Evolutionary conservation across 2,329 filamentous ascomycete species (phyloP).

Genomic region (Fusarium chaquense): DNA sequence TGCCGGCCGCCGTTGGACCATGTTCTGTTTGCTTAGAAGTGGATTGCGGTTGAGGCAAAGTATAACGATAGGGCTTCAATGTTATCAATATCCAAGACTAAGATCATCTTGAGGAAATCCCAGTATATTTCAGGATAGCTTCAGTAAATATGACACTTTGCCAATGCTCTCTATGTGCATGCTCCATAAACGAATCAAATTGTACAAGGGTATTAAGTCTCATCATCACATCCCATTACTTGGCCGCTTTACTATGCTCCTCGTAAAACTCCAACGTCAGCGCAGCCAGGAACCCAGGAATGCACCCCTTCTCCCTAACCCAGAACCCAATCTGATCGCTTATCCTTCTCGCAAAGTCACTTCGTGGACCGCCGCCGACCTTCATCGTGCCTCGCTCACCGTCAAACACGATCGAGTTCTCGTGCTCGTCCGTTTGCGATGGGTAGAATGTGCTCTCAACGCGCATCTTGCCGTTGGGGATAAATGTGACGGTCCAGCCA

Average conservation of each 20-base stretch:
- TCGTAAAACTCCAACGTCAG: slow-evolving; percentile 95
- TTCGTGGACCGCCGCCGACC: slow-evolving; percentile 89
- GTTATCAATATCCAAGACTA: neutral
- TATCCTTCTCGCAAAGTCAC: slow-evolving; percentile 87
- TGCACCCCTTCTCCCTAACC: slow-evolving; percentile 93
- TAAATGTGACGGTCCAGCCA: slow-evolving; percentile 94
- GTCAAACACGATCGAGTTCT: slow-evolving; percentile 85
- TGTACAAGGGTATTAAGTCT: slow-evolving; percentile 43
- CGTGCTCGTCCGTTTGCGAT: slow-evolving; percentile 74
- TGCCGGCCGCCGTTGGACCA: neutral
- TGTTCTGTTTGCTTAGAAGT: neutral
- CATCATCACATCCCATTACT: slow-evolving; percentile 41
- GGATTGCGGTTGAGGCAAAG: neutral
- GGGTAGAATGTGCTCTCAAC: slow-evolving; percentile 89
- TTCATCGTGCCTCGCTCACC: slow-evolving; percentile 98
- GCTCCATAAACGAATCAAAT: slow-evolving; percentile 13
- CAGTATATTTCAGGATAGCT: neutral
- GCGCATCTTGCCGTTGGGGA: slow-evolving; percentile 96
- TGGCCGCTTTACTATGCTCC: slow-evolving; percentile 58
- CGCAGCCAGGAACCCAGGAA: slow-evolving; percentile 91
- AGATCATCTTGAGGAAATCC: neutral
- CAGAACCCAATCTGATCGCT: slow-evolving; percentile 91
- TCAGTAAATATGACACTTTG: too few species aligned
- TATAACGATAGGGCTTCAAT: neutral
- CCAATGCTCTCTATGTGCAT: neutral